phyloP scores from a whole-genome alignment of 2,329 filamentous ascomycete genomes.

The Xylaria hypoxylon region DNA sequence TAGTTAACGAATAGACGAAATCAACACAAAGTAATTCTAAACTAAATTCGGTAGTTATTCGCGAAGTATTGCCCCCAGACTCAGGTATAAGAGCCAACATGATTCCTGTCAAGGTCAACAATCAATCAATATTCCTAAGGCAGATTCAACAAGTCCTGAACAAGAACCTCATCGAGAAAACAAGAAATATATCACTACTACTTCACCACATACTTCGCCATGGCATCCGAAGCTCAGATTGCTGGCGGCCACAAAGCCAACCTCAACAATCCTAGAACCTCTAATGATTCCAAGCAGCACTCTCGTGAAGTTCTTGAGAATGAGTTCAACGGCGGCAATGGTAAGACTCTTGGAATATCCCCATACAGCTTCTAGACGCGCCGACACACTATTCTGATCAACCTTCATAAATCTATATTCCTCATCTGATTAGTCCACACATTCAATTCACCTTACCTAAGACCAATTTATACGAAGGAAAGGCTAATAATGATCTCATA shows the following conservation, averaged over 20 bases:
- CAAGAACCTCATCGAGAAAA: neutral
- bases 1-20: neutral
- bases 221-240: slow-evolving; percentile 63
- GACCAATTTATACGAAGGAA: neutral
- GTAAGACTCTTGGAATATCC: slow-evolving; percentile 39
- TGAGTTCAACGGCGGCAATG: slow-evolving; percentile 58
- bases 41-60: too few species aligned
- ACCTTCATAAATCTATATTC: too few species aligned
- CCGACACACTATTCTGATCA: too few species aligned
- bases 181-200: neutral
- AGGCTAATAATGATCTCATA: slow-evolving; percentile 9
- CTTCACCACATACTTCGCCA: slow-evolving; percentile 46
- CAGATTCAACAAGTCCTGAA: neutral
- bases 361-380: too few species aligned
- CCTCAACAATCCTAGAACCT: slow-evolving; percentile 67
- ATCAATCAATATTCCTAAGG: neutral
- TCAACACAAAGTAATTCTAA: neutral
- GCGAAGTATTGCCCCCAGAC: neutral
- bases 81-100: neutral
- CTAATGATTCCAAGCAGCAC: slow-evolving; percentile 66
- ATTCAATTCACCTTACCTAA: neutral
- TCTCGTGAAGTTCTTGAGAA: slow-evolving; percentile 65
- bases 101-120: neutral
- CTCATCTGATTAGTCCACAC: too few species aligned
- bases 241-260: slow-evolving; percentile 70